Percentiles rank a stretch among this genome's conserved stretches.
Evolutionary conservation across 2,329 filamentous ascomycete genomes (phyloP).

Genomic region (Anisogramma anomala): DNA sequence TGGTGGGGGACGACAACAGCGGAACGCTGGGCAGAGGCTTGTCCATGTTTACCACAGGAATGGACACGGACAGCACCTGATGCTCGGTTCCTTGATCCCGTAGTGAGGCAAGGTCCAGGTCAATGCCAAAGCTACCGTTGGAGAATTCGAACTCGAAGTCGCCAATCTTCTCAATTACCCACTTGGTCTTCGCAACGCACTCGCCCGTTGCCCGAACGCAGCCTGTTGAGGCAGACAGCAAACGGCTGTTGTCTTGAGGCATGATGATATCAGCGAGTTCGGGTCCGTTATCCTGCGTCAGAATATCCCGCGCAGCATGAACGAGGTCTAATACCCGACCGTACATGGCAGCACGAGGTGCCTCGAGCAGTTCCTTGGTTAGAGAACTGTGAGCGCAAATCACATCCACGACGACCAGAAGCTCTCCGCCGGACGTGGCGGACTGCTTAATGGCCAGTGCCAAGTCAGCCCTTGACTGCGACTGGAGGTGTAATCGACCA

Average conservation of each 20-base stretch:
- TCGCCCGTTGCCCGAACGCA: constrained; percentile 87
- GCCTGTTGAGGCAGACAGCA: constrained; percentile 68
- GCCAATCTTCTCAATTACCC: constrained; percentile 76
- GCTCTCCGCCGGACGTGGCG: constrained; percentile 65
- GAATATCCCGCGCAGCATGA: constrained; percentile 66
- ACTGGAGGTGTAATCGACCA: constrained; percentile 77
- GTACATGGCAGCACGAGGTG: constrained; percentile 66
- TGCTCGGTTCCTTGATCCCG: constrained; percentile 30
- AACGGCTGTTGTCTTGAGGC: constrained; percentile 63
- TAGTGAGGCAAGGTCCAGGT: constrained; percentile 42
- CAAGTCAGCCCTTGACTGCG: constrained; percentile 77
- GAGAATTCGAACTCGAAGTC: constrained; percentile 82
- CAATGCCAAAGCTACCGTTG: constrained; percentile 41
- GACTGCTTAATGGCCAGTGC: constrained; percentile 73
- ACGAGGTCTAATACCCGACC: constrained; percentile 70
- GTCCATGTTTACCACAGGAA: constrained; percentile 36
- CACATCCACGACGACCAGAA: constrained; percentile 69
- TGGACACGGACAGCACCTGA: constrained; percentile 22
- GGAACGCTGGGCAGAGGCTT: constrained; percentile 60
- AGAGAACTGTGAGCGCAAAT: constrained; percentile 68
- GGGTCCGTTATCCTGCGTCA: constrained; percentile 50
- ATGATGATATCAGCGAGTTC: constrained; percentile 70
- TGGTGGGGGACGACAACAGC: constrained; percentile 33
- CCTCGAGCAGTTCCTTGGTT: constrained; percentile 53
- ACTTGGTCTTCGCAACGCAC: constrained; percentile 76